Percentiles rank a stretch among this genome's conserved stretches.
Evolutionary conservation across 768 basidiomycete genomes (phyloP).

Genomic region (Russula sp.): DNA sequence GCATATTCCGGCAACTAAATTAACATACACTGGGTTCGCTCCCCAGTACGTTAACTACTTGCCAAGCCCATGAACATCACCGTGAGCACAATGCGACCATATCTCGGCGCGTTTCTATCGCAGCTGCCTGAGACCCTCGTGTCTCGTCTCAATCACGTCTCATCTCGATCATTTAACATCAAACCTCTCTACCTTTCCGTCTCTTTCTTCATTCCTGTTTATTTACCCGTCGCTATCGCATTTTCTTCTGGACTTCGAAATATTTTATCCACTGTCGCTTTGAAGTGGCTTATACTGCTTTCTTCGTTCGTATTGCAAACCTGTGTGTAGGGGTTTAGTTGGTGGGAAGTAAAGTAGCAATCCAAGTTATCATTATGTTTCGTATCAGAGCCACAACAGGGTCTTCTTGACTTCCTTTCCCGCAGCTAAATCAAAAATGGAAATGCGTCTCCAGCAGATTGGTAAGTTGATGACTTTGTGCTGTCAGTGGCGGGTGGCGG

Average conservation of each 20-base stretch:
- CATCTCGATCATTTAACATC: constrained; percentile 9
- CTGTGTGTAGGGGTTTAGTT: constrained; percentile 15
- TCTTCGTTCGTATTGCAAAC: constrained; percentile 17
- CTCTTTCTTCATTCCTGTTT: constrained; percentile 4
- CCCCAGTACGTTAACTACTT: constrained; percentile 14
- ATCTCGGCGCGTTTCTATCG: constrained; percentile 6
- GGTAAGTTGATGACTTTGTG: constrained; percentile 17
- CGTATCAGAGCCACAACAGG: constrained; percentile 4
- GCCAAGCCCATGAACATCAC: constrained; percentile 7
- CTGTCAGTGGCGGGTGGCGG: constrained; percentile 14
- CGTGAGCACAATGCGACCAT: background rate
- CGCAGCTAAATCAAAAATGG: constrained; percentile 16
- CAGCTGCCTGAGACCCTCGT: constrained; percentile 3
- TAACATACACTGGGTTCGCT: background rate
- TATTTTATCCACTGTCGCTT: background rate
- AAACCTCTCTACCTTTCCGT: constrained; percentile 8
- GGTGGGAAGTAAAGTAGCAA: constrained; percentile 18
- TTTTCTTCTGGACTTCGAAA: background rate
- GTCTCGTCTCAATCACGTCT: constrained; percentile 13
- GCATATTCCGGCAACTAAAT: constrained; percentile 15
- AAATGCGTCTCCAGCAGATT: constrained; percentile 9
- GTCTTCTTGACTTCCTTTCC: background rate
- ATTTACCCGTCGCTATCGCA: constrained; percentile 8
- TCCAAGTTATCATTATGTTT: constrained; percentile 23
- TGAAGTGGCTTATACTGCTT: constrained; percentile 16